phyloP scores from a whole-genome alignment of 2,329 filamentous ascomycete species.

The Fusarium sp. region DNA sequence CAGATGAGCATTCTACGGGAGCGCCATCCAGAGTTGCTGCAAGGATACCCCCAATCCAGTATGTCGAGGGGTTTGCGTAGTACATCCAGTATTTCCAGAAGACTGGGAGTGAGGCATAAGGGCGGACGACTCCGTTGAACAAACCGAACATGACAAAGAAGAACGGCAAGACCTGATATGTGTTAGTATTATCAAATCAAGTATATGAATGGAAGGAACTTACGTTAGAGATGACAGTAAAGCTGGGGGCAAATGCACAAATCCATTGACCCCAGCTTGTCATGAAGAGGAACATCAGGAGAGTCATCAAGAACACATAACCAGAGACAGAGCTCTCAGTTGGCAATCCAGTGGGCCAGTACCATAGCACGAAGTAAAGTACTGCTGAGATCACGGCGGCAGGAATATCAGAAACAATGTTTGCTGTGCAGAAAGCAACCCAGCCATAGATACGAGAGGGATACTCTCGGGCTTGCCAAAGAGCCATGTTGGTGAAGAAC shows the following conservation, averaged over 20 bases:
- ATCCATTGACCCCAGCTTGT: conserved; percentile 86
- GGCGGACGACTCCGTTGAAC: conserved; percentile 82
- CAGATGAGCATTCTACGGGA: conserved; percentile 55
- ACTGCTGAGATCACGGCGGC: conserved; percentile 71
- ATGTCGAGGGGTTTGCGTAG: conserved; percentile 38
- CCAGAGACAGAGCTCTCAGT: conserved; percentile 72
- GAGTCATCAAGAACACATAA: conserved; percentile 81
- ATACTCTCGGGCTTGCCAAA: conserved; percentile 80
- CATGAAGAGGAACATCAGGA: conserved; percentile 82
- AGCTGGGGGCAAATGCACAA: conserved; percentile 81
- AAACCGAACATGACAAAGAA: conserved; percentile 82
- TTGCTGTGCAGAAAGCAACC: conserved; percentile 79
- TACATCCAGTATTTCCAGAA: conserved; percentile 65
- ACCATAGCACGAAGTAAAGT: conserved; percentile 81
- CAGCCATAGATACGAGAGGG: conserved; percentile 82
- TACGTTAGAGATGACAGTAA: conserved; percentile 79
- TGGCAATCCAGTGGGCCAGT: conserved; percentile 78
- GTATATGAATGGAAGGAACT: conserved; percentile 32
- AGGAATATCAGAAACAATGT: conserved; percentile 78
- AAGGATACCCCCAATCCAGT: conserved; percentile 39
- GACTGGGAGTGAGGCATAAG: conserved; percentile 71
- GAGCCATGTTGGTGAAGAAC: conserved; percentile 76
- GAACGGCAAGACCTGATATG: conserved; percentile 70
- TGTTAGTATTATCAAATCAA: conserved; percentile 42
- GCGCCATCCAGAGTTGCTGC: conserved; percentile 34